Percentiles rank a stretch among this genome's conserved stretches.
Conservation (phyloP, 495 filamentous ascomycete genomes). For the Tetracladium setigerum region DNA sequence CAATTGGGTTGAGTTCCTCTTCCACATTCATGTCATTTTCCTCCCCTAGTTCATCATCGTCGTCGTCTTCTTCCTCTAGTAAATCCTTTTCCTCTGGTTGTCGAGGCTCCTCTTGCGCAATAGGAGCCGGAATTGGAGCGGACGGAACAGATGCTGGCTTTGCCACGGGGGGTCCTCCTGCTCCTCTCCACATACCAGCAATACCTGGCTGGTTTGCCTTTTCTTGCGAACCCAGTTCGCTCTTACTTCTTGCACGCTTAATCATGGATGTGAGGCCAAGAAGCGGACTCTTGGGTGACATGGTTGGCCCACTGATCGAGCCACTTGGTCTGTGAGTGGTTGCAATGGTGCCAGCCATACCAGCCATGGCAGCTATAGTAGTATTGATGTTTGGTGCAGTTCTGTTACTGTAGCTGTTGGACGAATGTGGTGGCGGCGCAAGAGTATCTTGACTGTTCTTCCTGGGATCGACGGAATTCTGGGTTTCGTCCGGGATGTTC, state of each 20-base stretch:
- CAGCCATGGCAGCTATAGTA: constrained; percentile 55
- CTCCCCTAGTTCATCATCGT: constrained; percentile 45
- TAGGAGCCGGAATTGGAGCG: constrained; percentile 20
- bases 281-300: constrained; percentile 42
- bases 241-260: constrained; percentile 63
- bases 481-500: constrained; percentile 23
- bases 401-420: constrained; percentile 48
- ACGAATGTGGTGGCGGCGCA: constrained; percentile 43
- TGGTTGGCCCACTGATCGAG: constrained; percentile 48
- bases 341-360: constrained; percentile 54
- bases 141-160: constrained; percentile 35
- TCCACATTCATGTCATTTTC: constrained; percentile 38
- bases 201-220: constrained; percentile 17
- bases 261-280: constrained; percentile 33
- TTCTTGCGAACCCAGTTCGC: constrained; percentile 45
- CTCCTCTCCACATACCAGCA: constrained; percentile 41
- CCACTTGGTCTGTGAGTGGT: constrained; percentile 45
- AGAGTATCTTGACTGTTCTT: constrained; percentile 45
- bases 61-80: constrained; percentile 41
- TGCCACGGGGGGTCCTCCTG: constrained; percentile 53
- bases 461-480: constrained; percentile 20
- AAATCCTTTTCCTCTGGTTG: constrained; percentile 19
- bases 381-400: constrained; percentile 57
- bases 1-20: constrained; percentile 44
- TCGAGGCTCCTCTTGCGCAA: constrained; percentile 12